A percentile compares a stretch with the other conserved stretches of the same genome.
Evolutionary conservation across 1,139 yeast genomes (phyloP).

Genomic region (Kodamaea sp.): DNA sequence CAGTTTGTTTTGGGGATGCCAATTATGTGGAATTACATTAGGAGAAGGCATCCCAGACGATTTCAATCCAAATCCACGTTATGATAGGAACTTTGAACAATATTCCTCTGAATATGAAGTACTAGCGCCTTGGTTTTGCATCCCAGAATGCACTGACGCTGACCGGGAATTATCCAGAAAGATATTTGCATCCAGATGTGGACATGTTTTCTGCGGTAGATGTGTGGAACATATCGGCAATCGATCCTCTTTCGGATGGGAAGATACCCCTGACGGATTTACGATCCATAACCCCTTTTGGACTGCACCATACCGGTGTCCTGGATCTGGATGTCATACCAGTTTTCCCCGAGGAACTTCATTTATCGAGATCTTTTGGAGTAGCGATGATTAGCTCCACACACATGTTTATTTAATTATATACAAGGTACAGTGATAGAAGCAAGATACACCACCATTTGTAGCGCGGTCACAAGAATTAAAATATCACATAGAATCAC

Average conservation of each 20-base stretch:
- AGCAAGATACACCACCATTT: too few species aligned
- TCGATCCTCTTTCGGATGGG: conserved; percentile 28
- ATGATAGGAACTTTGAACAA: conserved; percentile 27
- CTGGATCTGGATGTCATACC: conserved; percentile 40
- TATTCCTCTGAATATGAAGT: conserved; percentile 36
- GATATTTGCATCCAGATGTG: conserved; percentile 72
- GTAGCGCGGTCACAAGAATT: too few species aligned
- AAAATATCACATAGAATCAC: too few species aligned
- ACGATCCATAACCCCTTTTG: conserved; percentile 47
- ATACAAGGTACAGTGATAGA: too few species aligned
- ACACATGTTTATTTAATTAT: too few species aligned
- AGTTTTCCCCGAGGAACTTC: conserved; percentile 34
- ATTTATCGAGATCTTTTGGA: conserved; percentile 44
- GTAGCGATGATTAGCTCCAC: too few species aligned
- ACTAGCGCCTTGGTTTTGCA: conserved; percentile 68
- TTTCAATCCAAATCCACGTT: conserved; percentile 37
- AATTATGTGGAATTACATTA: conserved; percentile 65
- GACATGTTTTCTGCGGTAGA: conserved; percentile 85
- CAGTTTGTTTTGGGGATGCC: conserved; percentile 50
- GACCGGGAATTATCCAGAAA: conserved; percentile 68
- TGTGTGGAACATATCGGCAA: conserved; percentile 66
- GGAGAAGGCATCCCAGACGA: conserved; percentile 70
- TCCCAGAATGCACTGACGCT: conserved; percentile 46
- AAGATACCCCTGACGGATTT: conserved; percentile 12
- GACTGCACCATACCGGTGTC: conserved; percentile 53